Evolutionary conservation across 2,329 filamentous ascomycete species (phyloP).

Genomic region (Alternaria consortialis): DNA sequence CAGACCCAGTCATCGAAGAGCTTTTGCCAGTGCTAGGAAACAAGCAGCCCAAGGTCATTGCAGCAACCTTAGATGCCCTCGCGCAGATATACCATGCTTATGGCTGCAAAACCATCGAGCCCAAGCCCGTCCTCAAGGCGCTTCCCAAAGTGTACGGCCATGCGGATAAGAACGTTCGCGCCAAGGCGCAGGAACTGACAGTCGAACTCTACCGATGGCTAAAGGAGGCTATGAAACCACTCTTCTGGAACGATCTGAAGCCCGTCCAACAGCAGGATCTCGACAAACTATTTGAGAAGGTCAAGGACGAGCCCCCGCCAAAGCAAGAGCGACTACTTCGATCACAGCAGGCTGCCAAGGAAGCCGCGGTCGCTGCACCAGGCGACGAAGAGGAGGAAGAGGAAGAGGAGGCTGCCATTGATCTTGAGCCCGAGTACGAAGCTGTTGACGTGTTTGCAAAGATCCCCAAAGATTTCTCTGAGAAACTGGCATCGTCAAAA

Average conservation of each 20-base stretch:
- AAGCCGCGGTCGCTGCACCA: conserved; percentile 70
- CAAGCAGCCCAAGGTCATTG: conserved; percentile 91
- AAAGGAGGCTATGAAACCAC: conserved; percentile 95
- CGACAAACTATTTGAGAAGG: conserved; percentile 91
- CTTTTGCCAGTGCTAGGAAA: conserved; percentile 82
- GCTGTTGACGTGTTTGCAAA: conserved; percentile 87
- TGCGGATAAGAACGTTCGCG: conserved; percentile 97
- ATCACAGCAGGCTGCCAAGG: conserved; percentile 86
- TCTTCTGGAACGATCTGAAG: conserved; percentile 96
- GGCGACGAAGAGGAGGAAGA: conserved; percentile 60
- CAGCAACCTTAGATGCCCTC: conserved; percentile 76
- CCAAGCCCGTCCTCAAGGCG: conserved; percentile 87
- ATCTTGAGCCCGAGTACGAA: conserved; percentile 71
- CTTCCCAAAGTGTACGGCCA: conserved; percentile 93
- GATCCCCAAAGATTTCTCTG: conserved; percentile 81
- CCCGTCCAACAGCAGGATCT: conserved; percentile 93
- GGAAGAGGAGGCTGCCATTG: conserved; percentile 74
- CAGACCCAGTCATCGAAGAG: conserved; percentile 88
- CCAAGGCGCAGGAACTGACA: conserved; percentile 88
- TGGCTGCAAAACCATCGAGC: conserved; percentile 92
- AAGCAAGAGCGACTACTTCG: conserved; percentile 90
- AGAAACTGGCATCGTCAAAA: conserved; percentile 87
- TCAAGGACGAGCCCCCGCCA: conserved; percentile 84
- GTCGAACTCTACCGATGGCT: conserved; percentile 98
- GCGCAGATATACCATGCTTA: conserved; percentile 91